phyloP scores from a whole-genome alignment of 2,329 filamentous ascomycete genomes.

The Pestalotiopsis sp. region DNA sequence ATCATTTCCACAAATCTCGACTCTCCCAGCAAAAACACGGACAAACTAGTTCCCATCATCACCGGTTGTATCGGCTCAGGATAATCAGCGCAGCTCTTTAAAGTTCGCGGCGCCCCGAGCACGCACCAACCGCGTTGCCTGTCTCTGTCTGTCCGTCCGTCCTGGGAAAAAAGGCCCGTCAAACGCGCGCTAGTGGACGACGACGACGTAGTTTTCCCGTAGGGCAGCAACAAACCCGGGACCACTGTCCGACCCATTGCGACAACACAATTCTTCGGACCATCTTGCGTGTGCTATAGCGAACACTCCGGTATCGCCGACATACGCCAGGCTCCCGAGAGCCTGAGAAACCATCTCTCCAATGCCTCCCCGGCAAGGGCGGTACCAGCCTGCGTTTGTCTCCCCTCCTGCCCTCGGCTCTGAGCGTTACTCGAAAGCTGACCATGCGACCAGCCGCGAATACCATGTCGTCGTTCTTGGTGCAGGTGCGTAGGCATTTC shows the following conservation, averaged over 20 bases:
- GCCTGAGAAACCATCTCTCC: background rate
- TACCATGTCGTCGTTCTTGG: conserved; percentile 82
- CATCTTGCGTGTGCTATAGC: background rate
- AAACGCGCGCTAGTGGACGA: background rate
- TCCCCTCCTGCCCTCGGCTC: conserved; percentile 12
- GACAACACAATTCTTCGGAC: background rate
- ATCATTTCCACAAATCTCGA: background rate
- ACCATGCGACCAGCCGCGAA: conserved; percentile 58
- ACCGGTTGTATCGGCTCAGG: background rate
- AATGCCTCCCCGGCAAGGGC: conserved; percentile 29
- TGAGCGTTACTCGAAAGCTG: conserved; percentile 20
- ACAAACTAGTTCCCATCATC: background rate
- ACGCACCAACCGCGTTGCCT: background rate
- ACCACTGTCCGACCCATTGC: background rate
- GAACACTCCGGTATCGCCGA: background rate
- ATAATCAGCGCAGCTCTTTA: background rate
- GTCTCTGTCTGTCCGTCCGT: background rate
- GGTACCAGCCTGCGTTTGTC: conserved; percentile 32
- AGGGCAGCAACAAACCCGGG: background rate
- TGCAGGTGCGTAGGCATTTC: conserved; percentile 58
- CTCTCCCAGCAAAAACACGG: background rate
- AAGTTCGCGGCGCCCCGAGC: background rate
- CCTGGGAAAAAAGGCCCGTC: background rate
- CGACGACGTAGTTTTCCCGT: background rate
- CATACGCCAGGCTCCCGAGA: background rate